phyloP scores from a whole-genome alignment of 2,329 filamentous ascomycete genomes.

The Escovopsis sp. region DNA sequence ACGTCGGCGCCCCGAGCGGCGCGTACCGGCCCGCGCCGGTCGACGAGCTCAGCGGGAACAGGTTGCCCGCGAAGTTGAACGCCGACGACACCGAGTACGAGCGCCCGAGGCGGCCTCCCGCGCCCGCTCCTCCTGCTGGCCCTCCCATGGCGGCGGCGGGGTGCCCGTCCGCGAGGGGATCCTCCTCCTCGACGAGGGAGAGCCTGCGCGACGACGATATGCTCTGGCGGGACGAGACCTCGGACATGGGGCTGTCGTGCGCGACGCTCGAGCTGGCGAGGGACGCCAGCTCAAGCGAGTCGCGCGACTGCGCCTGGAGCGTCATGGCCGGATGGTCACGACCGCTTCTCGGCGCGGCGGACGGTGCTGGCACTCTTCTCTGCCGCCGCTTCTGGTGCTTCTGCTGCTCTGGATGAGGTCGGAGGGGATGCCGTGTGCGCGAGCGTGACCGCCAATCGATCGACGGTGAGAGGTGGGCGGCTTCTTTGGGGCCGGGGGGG shows the following conservation, averaged over 20 bases:
- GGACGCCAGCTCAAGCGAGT: conserved; percentile 92
- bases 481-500: no score
- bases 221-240: conserved; percentile 66
- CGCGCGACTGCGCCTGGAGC: conserved; percentile 45
- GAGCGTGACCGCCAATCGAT: no score
- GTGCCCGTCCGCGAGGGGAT: conserved; percentile 51
- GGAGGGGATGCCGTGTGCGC: no score
- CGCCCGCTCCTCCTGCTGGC: no score
- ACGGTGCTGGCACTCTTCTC: no score
- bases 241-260: conserved; percentile 40
- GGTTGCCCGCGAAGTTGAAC: conserved; percentile 87
- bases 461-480: no score
- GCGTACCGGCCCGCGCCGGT: conserved; percentile 60
- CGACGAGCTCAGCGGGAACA: conserved; percentile 84
- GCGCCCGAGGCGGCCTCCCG: conserved; percentile 32
- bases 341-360: no score
- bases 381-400: no score
- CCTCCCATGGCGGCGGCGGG: no score
- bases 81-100: conserved; percentile 84
- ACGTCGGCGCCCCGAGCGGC: conserved; percentile 64
- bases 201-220: conserved; percentile 83
- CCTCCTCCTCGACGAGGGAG: conserved; percentile 69
- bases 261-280: conserved; percentile 64
- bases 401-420: no score
- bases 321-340: conserved; percentile 29